Conservation (phyloP, 176 grass and related monocot genomes). For the Carex myosuroides region DNA sequence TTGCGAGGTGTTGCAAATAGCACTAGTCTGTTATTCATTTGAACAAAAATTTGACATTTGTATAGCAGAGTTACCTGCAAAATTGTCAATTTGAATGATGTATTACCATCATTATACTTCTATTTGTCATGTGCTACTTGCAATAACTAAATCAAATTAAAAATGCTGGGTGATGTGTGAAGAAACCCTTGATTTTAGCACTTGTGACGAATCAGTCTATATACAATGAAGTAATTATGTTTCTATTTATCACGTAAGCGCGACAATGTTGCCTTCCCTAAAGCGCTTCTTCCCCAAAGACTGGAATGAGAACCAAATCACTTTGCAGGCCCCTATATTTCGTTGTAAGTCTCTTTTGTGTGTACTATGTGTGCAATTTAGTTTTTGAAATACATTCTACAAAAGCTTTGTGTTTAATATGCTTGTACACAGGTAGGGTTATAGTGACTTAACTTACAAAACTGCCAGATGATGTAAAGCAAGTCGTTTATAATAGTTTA, state of each 20-base stretch:
- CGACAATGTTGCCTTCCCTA: slow-evolving; percentile 70
- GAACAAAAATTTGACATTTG: neutral
- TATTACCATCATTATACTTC: neutral
- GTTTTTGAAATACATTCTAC: neutral
- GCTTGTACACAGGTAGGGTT: neutral
- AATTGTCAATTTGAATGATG: neutral
- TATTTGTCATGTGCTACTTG: neutral
- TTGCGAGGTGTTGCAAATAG: neutral
- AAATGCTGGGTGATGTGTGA: neutral
- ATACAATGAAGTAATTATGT: neutral
- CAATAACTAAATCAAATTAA: neutral
- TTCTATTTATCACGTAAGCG: slow-evolving; percentile 25
- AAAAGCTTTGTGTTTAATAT: slow-evolving; percentile 7
- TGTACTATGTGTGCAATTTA: neutral
- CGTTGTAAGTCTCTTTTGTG: slow-evolving; percentile 44
- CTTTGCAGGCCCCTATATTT: slow-evolving; percentile 52
- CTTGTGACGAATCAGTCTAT: neutral
- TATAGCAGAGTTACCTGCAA: neutral
- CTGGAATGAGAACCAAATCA: slow-evolving; percentile 55
- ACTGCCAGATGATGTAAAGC: neutral
- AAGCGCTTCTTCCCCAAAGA: slow-evolving; percentile 65
- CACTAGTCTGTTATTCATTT: neutral
- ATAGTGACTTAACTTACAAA: neutral
- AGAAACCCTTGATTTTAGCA: no score
- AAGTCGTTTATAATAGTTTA: neutral